phyloP scores from a whole-genome alignment of 805 yeast species.

The Wickerhamiella allomyrinae region DNA sequence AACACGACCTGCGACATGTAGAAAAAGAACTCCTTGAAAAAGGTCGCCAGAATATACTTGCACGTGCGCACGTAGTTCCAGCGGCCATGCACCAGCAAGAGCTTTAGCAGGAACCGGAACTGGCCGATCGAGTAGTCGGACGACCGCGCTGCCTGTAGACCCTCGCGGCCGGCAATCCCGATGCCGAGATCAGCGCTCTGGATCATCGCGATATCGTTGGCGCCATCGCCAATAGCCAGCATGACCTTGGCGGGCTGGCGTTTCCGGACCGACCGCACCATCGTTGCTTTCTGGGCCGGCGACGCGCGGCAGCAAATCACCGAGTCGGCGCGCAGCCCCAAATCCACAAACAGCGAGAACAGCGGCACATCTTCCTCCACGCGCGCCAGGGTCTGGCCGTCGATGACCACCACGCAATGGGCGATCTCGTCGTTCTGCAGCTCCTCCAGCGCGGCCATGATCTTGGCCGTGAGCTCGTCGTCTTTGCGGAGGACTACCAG shows the following conservation, averaged over 20 bases:
- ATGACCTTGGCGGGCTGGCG: conserved; percentile 60
- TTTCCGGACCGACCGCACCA: conserved; percentile 73
- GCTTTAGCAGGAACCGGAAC: conserved; percentile 67
- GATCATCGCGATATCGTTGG: conserved; percentile 98
- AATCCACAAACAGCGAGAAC: conserved; percentile 63
- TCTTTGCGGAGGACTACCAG: conserved; percentile 51
- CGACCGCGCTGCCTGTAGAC: conserved; percentile 89
- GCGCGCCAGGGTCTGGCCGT: conserved; percentile 70
- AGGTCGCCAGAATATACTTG: conserved; percentile 83
- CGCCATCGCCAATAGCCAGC: conserved; percentile 96
- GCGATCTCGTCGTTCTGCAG: conserved; percentile 65
- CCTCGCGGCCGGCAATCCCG: conserved; percentile 95
- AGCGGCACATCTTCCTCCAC: conserved; percentile 62
- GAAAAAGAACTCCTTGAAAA: conserved; percentile 84
- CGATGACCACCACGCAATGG: conserved; percentile 87
- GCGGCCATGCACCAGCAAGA: conserved; percentile 85
- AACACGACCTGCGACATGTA: conserved; percentile 78
- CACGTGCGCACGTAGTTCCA: conserved; percentile 88
- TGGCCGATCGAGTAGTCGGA: conserved; percentile 94
- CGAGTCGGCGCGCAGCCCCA: conserved; percentile 78
- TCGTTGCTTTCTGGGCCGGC: conserved; percentile 87
- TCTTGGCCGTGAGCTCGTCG: conserved; percentile 46
- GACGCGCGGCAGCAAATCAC: conserved; percentile 93
- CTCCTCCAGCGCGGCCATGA: conserved; percentile 64
- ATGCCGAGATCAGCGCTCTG: conserved; percentile 97